Percentiles rank a stretch among this genome's conserved stretches.
Evolutionary conservation across 2,329 filamentous ascomycete genomes (phyloP).

Genomic region (Aureobasidium sp.): DNA sequence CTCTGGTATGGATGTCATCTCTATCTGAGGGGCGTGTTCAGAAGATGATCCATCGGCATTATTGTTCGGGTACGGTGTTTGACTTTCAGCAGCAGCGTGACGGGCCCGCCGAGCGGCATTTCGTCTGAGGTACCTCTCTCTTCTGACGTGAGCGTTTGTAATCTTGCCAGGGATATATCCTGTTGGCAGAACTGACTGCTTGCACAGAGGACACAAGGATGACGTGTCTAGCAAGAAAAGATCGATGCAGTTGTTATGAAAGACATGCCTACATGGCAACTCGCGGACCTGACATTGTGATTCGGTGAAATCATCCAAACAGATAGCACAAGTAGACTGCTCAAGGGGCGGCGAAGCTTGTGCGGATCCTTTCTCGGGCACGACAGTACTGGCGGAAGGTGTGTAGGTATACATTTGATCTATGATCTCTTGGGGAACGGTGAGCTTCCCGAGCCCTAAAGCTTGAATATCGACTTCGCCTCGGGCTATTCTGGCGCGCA

Average conservation of each 20-base stretch:
- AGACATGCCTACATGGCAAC: slow-evolving; percentile 85
- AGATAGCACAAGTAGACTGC: slow-evolving; percentile 85
- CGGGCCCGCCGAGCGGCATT: slow-evolving; percentile 44
- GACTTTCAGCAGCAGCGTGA: not conserved
- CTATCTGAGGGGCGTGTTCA: not conserved
- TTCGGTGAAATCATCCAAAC: slow-evolving; percentile 70
- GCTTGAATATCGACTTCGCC: slow-evolving; percentile 84
- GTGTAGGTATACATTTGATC: slow-evolving; percentile 69
- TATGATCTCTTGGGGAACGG: slow-evolving; percentile 65
- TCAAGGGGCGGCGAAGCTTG: slow-evolving; percentile 40
- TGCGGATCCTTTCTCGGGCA: slow-evolving; percentile 16
- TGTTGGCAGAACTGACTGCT: slow-evolving; percentile 68
- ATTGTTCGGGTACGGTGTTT: slow-evolving; percentile 8
- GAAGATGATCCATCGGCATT: not conserved
- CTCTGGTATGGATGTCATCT: slow-evolving; percentile 12
- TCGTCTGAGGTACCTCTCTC: slow-evolving; percentile 63
- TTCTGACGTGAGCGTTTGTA: slow-evolving; percentile 79
- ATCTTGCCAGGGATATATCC: slow-evolving; percentile 53
- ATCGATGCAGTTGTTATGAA: slow-evolving; percentile 87
- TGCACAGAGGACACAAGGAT: slow-evolving; percentile 87
- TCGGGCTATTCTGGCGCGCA: slow-evolving; percentile 63
- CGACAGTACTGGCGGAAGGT: not conserved
- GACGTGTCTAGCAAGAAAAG: slow-evolving; percentile 70
- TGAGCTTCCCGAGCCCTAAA: slow-evolving; percentile 75
- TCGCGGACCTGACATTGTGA: slow-evolving; percentile 70